These are phyloP conservation scores for Luvunga scandens DNA, from an alignment of 345 rosid genomes.

Conservation along the genomic window DNA sequence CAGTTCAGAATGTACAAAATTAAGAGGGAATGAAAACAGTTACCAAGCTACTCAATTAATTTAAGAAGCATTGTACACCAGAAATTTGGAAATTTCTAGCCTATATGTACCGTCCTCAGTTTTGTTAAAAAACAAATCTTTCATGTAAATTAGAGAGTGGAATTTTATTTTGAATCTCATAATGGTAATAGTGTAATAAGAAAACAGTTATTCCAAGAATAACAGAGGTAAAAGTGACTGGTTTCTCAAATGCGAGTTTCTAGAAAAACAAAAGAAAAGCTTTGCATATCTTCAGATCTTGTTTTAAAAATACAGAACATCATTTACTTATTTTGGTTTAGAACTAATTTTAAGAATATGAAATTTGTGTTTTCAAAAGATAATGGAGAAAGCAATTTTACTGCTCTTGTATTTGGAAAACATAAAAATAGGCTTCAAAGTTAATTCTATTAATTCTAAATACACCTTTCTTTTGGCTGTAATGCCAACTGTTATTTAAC, in stretches of 20 bases:
- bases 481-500: constrained; percentile 1
- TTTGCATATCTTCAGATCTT: no score
- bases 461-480: background rate
- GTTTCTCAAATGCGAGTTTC: background rate
- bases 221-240: background rate
- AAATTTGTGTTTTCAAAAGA: no score
- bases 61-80: background rate
- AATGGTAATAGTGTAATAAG: background rate
- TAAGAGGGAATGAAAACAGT: background rate
- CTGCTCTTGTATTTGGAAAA: background rate
- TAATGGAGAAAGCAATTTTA: no score
- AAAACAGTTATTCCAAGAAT: background rate
- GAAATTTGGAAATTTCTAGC: background rate
- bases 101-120: background rate
- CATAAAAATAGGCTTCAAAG: no score
- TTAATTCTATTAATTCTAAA: no score
- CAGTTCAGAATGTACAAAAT: background rate
- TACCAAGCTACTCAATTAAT: background rate
- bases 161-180: background rate
- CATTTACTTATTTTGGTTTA: background rate
- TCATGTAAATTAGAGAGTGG: background rate
- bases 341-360: background rate
- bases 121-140: background rate
- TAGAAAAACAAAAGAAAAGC: background rate
- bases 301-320: background rate